Evolutionary conservation across 306 rosid genomes (phyloP), one percentile per base, ranked within the genome.

Genomic region (Trichosanthes cucumerina): DNA sequence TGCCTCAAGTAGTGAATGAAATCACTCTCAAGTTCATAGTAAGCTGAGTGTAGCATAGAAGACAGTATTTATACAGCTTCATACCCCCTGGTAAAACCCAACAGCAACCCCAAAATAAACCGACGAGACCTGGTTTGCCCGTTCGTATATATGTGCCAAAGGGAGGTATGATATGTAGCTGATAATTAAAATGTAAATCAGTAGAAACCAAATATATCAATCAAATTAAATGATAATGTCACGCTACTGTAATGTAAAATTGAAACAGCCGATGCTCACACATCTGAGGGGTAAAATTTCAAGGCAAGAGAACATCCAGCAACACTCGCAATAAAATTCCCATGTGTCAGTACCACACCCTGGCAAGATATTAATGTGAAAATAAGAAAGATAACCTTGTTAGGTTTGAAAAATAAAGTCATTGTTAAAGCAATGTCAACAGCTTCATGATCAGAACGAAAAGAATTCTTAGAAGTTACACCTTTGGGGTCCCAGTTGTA

Each of bases 401-500:
- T 24, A 76, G 57, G 31, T 77, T 70, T 68, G 79, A 57, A 77
- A 39, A 66, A 81, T 41, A 44, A 43, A 56, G 44, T 56, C 47
- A 49, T 21, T 21, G 26, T 33, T 50, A 64, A 64, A 16, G 23
- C 65, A 33, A 47, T 19, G 12, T 46, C 52, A 26, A 34, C 38
- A 75, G 13, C 59, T 50, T 14, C 58, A 6, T 39, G 65, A 80
- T 83, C 80, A 79, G 70, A 80, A 78, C 79, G 81, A 78, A 14
- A 49, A 50, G 56, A 24, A 72, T 80, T 81, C 75, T 75, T 24
- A 34, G 76, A 28, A 34, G 52, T 41, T 66, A 12, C 81, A 92
- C 99, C 97, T 96, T 96, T 52, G 99, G 99, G 56, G 97, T 92
- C 86, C 99, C 99, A 81, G 99, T 96, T 79, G 99, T 96, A 77